Evolutionary conservation across 805 yeast species (phyloP), one percentile per base, ranked within the genome.

Genomic region (Aciculoconidium aculeatum): DNA sequence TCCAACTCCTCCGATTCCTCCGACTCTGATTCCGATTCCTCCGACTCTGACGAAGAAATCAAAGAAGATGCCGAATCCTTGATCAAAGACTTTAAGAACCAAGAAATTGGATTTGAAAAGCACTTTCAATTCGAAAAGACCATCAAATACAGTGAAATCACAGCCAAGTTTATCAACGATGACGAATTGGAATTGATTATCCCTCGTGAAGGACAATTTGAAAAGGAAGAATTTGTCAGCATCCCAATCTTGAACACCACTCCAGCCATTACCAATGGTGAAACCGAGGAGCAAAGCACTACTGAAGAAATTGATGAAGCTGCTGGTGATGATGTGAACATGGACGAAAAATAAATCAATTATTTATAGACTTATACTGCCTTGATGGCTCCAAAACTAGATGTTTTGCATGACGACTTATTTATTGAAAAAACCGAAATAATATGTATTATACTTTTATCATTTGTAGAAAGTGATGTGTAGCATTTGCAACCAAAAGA

Each of bases 171-270:
- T 39, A 37, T 55, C 34, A 50, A 49, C 21, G 54, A 55, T 28
- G 62, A 58, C 32, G 70, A 64, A 47, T 56, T 64, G 35, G 67
- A 63, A 44, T 47, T 64, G 37, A 51, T 53, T 24, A 56, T 64
- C 36, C 70, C 70, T 29, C 57, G 55, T 34, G 55, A 53, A 27
- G 34, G 34, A n/a, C 20, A 21, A 14, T 31, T 26, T 21, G 21
- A 31, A 18, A 31, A 19, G 17, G 12, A 21, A 22, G 30, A 22
- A 8, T 31, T 31, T 19, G 15, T 31, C n/a, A 41, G 43, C 15
- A 40, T 37, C 11, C 28, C 42, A 7, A 34, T 41, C 8, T 35
- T 37, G 27, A 31, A 36, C 18, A 47, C 44, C 20, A 46, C 33
- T 11, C 49, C 53, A 42, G 46, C 35, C 31, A 45, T 49, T 23